Evolutionary conservation across 208 protist genomes (phyloP).

Genomic region (Trypanosoma congolense): DNA sequence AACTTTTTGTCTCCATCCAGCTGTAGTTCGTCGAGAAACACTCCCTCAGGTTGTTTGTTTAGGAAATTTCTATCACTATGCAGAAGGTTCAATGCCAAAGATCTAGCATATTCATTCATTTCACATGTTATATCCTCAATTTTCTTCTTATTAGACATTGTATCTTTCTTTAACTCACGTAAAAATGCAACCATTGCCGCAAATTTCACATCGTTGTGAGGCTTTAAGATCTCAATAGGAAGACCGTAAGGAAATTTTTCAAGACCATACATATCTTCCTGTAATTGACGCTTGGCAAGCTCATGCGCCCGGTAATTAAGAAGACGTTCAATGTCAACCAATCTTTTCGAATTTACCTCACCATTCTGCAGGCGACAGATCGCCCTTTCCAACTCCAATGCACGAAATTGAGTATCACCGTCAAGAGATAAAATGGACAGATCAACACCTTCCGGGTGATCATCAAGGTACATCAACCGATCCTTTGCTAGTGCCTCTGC

Average conservation of each 20-base stretch:
- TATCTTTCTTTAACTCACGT: slow-evolving; percentile 55
- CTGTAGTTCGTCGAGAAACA: slow-evolving; percentile 46
- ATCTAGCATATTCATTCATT: slow-evolving; percentile 52
- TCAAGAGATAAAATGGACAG: slow-evolving; percentile 43
- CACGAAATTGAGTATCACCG: slow-evolving; percentile 47
- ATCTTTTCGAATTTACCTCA: slow-evolving; percentile 24
- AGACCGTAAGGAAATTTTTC: slow-evolving; percentile 46
- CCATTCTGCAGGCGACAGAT: slow-evolving; percentile 44
- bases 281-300: slow-evolving; percentile 48
- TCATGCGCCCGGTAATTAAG: slow-evolving; percentile 57
- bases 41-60: slow-evolving; percentile 34
- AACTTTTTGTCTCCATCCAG: slow-evolving; percentile 54
- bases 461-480: slow-evolving; percentile 49
- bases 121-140: slow-evolving; percentile 35
- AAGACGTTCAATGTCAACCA: slow-evolving; percentile 41
- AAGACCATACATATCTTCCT: slow-evolving; percentile 53
- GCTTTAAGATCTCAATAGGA: slow-evolving; percentile 50
- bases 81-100: slow-evolving; percentile 40
- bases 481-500: slow-evolving; percentile 40
- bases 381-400: slow-evolving; percentile 44
- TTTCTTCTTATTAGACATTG: slow-evolving; percentile 41
- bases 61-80: slow-evolving; percentile 49
- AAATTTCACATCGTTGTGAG: slow-evolving; percentile 56
- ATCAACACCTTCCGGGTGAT: slow-evolving; percentile 49
- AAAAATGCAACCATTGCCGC: slow-evolving; percentile 30